Evolutionary conservation across 768 basidiomycete species (phyloP), one percentile per base, ranked within the genome.

Genomic region (Trametes villosa): DNA sequence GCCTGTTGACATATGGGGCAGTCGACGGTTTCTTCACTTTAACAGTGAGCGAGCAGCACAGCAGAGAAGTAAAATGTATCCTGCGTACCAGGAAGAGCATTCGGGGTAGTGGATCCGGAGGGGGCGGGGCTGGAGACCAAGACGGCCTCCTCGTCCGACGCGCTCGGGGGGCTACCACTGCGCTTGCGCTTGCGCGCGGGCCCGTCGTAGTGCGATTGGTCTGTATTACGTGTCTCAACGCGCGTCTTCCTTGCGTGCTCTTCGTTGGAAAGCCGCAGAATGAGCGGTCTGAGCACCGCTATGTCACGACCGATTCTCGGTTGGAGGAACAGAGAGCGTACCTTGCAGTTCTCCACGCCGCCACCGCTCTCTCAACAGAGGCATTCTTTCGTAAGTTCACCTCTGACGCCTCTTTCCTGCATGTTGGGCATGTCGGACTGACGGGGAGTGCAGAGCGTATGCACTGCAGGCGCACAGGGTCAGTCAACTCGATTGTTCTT

Each of bases 321-420:
- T 1, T 18, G 3, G 22, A 13, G 27, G 12, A 2, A 18, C 3
- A 6, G 20, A 17, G 17, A 7, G 50, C 79, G 53, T 62, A 92
- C 92, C 92, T 84, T 22, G 87, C 83, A 34, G 72, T 72, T 60
- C 83, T 83, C 90, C 92, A 94, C n/a, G 84, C 78, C n/a, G 77
- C 73, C 3, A 91, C 82, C 12, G 80, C 81, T 60, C 85, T 87
- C 70, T 91, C 92, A 45, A 94, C 70, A n/a, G 76, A 79, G n/a
- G 83, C 76, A 68, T 91, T 91, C 36, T 83, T 80, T 64, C 89
- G 76, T 55, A 94, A 76, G 45, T 88, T 84, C 3, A 79, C 80
- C 69, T 92, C 91, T 13, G 78, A 79, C 0, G 81, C 74, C 4
- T 69, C 68, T 65, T 85, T 84, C 20, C 88, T 80, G 72, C 92